Evolutionary conservation across 768 basidiomycete species (phyloP).

Genomic region (Cystobasidium onofrii): DNA sequence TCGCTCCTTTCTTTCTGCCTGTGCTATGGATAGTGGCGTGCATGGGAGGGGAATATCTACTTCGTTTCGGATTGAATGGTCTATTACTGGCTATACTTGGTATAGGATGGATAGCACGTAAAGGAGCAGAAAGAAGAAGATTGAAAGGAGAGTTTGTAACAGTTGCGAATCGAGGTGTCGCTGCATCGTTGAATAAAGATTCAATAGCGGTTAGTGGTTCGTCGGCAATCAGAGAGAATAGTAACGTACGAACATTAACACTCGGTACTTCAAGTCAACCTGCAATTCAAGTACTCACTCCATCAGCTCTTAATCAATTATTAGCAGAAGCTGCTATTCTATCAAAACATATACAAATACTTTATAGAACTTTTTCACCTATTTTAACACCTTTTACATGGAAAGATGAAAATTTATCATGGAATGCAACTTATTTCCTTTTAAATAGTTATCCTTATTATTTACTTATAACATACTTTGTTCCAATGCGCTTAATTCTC

Average conservation of each 20-base stretch:
- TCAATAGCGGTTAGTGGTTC: background rate
- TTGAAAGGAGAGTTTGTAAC: background rate
- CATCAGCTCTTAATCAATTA: constrained; percentile 34
- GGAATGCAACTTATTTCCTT: constrained; percentile 38
- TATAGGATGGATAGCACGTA: constrained; percentile 2
- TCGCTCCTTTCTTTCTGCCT: constrained; percentile 39
- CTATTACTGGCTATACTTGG: constrained; percentile 1
- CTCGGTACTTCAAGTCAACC: constrained; percentile 11
- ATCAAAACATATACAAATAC: constrained; percentile 32
- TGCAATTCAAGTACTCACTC: constrained; percentile 27
- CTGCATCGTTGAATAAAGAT: background rate
- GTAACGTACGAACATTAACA: constrained; percentile 15
- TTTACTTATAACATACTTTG: constrained; percentile 36
- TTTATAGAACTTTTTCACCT: constrained; percentile 35
- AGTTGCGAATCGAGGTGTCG: background rate
- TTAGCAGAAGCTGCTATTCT: constrained; percentile 31
- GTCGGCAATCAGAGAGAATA: background rate
- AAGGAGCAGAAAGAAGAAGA: constrained; percentile 16
- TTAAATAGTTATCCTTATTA: constrained; percentile 42
- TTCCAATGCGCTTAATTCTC: constrained; percentile 38
- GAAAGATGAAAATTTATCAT: constrained; percentile 33
- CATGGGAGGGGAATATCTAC: constrained; percentile 37
- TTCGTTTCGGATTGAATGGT: constrained; percentile 38
- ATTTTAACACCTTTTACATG: constrained; percentile 33
- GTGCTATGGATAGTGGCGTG: constrained; percentile 42